Base-by-base conservation (phyloP, 2,329 filamentous ascomycete species). In the Epichloe typhina region DNA sequence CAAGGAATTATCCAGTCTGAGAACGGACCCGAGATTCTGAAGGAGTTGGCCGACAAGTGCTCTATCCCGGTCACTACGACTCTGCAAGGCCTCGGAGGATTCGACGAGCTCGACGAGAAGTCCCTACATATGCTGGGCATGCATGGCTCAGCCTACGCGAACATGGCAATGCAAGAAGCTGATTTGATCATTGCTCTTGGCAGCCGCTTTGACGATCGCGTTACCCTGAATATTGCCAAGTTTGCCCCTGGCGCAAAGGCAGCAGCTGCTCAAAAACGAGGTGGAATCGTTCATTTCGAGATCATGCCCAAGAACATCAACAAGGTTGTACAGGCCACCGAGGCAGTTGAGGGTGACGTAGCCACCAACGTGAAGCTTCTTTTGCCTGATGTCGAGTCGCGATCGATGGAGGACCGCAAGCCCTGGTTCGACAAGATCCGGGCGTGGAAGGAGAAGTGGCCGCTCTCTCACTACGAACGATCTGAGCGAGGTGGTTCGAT, bases 221-320 rank as follows among this genome's bases (percentile, higher is more conserved):
- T 97, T 50, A 96, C 89, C 12, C 72, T 79, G 31, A 86, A 77
- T 65, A 76, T 96, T 49, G 69, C 80, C 60, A 94, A 91, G 66
- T 98, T 97, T 58, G 93, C 90, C 0, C 93, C 93, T 3, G 80
- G 80, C 49, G 93, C 93, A 43, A 93, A 86, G 71, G 80, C 82
- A 13, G 93, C 93, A 0, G 91, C 88, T 4, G 75, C 79, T 11
- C 87, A 95, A 71, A 83, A 83, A 50, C 86, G 89, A 55, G 93
- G 93, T 61, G 93, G 93, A 62, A 97, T 98, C 61, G 80, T 97
- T 15, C 91, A 98, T 69, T 97, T 97, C 62, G 91, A 97, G 66
- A 91, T 98, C 62, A 86, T 97, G 84, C 91, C 93, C 61, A 98
- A 98, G 83, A 97, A 98, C 75, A 97, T 97, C 73, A 97, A 97